phyloP scores from a whole-genome alignment of 176 grass and related monocot genomes.

The Metroxylon sagu region DNA sequence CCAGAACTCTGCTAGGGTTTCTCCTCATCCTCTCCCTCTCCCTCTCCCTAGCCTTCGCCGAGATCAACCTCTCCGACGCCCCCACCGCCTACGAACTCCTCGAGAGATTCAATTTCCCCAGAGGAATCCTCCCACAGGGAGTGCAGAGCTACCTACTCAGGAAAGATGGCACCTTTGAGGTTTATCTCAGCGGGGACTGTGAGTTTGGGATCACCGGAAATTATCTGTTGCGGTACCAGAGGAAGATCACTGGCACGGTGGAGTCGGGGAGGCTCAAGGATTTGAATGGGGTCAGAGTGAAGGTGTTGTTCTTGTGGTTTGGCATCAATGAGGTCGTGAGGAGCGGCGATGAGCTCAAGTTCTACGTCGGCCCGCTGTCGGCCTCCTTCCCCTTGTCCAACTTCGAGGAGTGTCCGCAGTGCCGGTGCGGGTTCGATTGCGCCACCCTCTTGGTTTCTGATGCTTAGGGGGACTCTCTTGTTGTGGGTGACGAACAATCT shows the following conservation, averaged over 20 bases:
- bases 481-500: too few relatives aligned
- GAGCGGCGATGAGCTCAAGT: slow-evolving; percentile 28
- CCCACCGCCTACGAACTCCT: slow-evolving; percentile 63
- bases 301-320: slow-evolving; percentile 51
- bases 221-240: slow-evolving; percentile 31
- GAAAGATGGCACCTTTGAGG: slow-evolving; percentile 49
- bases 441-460: too few relatives aligned
- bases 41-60: slow-evolving; percentile 1
- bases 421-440: slow-evolving; percentile 8
- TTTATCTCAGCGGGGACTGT: slow-evolving; percentile 29
- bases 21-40: slow-evolving; percentile 3
- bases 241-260: slow-evolving; percentile 30
- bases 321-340: slow-evolving; percentile 51
- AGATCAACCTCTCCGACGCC: neutral
- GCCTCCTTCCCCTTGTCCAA: slow-evolving; percentile 50
- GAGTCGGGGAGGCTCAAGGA: slow-evolving; percentile 19
- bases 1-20: neutral
- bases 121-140: slow-evolving; percentile 52
- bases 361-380: slow-evolving; percentile 39
- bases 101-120: slow-evolving; percentile 50
- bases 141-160: slow-evolving; percentile 59
- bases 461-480: too few relatives aligned
- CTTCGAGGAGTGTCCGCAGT: slow-evolving; percentile 60
- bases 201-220: slow-evolving; percentile 32
- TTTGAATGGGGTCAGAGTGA: slow-evolving; percentile 53